Base-by-base conservation (phyloP, 1,284 basidiomycete species). In the Heimioporus punctisporus region DNA sequence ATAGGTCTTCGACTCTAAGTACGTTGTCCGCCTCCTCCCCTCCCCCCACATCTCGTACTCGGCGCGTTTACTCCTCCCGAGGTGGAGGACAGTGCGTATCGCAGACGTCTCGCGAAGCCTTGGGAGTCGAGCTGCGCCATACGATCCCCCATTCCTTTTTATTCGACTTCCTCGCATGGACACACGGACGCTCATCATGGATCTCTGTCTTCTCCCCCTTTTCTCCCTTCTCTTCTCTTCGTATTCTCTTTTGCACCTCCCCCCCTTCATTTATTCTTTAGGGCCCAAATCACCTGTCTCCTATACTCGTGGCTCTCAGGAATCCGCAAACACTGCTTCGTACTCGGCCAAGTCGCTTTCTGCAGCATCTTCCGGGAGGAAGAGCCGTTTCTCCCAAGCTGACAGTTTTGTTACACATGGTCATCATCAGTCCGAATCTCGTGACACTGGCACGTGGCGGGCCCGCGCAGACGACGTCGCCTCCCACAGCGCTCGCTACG, bases 11-110 rank as follows among this genome's bases (percentile, higher is more conserved):
- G 74, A 71, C 83, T 79, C 72, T 78, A 73, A 88, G 87, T 90
- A 90, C 86, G 86, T 90, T 90, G 75, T 88, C 83, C 75, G 76
- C 84, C 80, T 86, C 80, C 73, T 83, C 68, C 75, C 76, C 73
- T 76, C 67, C 61, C 71, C 70, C 68, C 71, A 72, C 74, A 74
- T 69, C 69, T 72, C 71, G 69, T 72, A 66, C 67, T 66, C 64
- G 69, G 72, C 74, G 71, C 64, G 62, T 61, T 65, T 68, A 62
- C 71, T 76, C 73, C 75, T 81, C 74, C 74, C 76, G 72, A 74
- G 77, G 79, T 72, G 78, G 76, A 79, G 73, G 75, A 72, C 71
- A 61, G 58, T 66, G 68, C 73, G 69, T 67, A 64, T 72, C 60
- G 72, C 70, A 72, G 65, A 70, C 72, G 73, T 77, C 77, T 79